Base-by-base conservation (phyloP, 805 yeast genomes). In the Hyphopichia homilentoma region DNA sequence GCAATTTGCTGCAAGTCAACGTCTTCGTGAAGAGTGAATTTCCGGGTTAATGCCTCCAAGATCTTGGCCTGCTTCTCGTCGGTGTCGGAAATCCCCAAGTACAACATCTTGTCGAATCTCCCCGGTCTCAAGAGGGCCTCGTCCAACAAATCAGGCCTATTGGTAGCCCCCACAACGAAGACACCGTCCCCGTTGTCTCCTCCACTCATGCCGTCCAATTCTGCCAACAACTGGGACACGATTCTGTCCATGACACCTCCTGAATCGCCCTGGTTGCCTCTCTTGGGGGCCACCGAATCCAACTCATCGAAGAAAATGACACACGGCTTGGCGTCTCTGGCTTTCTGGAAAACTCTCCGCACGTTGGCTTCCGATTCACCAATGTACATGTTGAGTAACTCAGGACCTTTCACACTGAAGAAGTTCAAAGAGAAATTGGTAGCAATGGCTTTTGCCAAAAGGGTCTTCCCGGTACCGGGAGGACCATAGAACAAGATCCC, bases 241-340 rank as follows among this genome's bases (percentile, higher is more conserved):
- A 93, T 93, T 57, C 98, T 75, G 54, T 93, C 98, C 98, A 93
- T 93, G 2, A 93, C 97, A 45, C 97, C 98, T 12, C 97, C 97
- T 2, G 97, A 88, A 58, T 93, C 98, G 16, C 98, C 97, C 52
- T 93, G 97, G 54, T 90, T 89, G 18, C 98, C 98, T 66, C 97
- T 79, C 56, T 93, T 90, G 2, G 97, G 97, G 0, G 98, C 98
- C 1, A 93, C 97, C 1, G 97, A 88, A 61, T 93, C 98, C 59
- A 93, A 71, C 61, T 93, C 98, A 63, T 93, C 98, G 52, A 93
- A 93, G 59, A 93, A 93, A 12, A 93, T 88, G 13, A 93, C 97
- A 67, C 98, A 93, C 1, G 98, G 98, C 54, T 82, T 84, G 9
- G 97, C 96, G 58, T 93, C 98, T 34, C 97, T 70, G 0, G 97